Base-by-base conservation (phyloP, 1,284 basidiomycete species). In the Ustilago vetiveriae region DNA sequence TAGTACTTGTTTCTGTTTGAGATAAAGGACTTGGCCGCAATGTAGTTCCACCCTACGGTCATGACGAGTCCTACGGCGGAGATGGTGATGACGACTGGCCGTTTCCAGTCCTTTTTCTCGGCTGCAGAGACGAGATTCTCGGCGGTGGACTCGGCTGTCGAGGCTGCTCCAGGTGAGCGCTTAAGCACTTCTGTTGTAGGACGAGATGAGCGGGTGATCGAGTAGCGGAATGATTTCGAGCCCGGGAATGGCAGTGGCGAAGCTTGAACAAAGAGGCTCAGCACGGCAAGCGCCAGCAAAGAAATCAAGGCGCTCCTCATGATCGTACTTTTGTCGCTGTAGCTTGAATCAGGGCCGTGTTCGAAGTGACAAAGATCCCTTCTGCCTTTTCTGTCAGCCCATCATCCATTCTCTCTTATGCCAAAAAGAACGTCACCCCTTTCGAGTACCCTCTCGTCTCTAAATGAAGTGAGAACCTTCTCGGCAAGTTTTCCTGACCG, bases 41-140 rank as follows among this genome's bases (percentile, higher is more conserved):
- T 52, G 22, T 59, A 64, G 47, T 55, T 59, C 66, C 66, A 69
- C 2, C 59, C 66, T 2, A 48, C 21, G 0, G 59, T 63, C 38
- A 45, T 53, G 10, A 24, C 27, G 1, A 63, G 10, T 3, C 66
- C 55, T 6, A 59, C 19, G 7, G 5, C 50, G 0, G 55, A 42
- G 19, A 38, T 52, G 3, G 37, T 14, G 39, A 67, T 27, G n/a
- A 50, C 38, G n/a, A 62, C 35, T 9, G 42, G 58, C 35, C 54
- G 44, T 29, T 67, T 67, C 64, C 53, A 57, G 40, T 59, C 64
- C n/a, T 37, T 42, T 8, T 33, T 35, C 33, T 29, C 33, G 14
- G n/a, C 9, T 2, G 32, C 3, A 3, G 9, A 1, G n/a, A 41
- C 21, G 33, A 38, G 30, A 14, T 17, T 6, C 30, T 54, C 36